Conservation (phyloP, 768 basidiomycete species). For the Mycena maculata region DNA sequence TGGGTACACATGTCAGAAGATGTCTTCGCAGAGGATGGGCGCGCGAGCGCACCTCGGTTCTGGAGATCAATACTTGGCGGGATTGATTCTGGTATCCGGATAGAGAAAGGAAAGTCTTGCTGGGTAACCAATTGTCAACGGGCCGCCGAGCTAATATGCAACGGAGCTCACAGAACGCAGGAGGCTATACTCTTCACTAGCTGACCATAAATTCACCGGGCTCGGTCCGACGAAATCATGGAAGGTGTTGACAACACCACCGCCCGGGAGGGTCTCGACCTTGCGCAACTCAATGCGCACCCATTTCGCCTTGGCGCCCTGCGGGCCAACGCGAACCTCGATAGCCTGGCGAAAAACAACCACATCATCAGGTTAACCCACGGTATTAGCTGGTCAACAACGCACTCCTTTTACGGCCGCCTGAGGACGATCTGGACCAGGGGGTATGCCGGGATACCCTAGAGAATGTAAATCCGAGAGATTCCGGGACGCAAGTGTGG, state of each 20-base stretch:
- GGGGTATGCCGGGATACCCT: constrained; percentile 91
- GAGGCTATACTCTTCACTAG: constrained; percentile 77
- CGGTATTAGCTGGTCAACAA: constrained; percentile 35
- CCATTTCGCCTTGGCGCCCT: constrained; percentile 91
- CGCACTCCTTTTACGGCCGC: constrained; percentile 89
- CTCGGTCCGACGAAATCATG: constrained; percentile 85
- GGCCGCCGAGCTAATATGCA: constrained; percentile 14
- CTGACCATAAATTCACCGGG: constrained; percentile 86
- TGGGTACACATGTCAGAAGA: constrained; percentile 38
- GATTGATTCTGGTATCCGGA: constrained; percentile 92
- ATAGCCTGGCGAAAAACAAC: constrained; percentile 67
- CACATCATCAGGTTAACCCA: constrained; percentile 26
- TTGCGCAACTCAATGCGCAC: constrained; percentile 92
- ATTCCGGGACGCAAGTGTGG: background rate
- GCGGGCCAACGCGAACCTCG: constrained; percentile 80
- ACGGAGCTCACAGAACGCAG: constrained; percentile 70
- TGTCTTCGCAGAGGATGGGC: background rate
- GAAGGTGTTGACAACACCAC: constrained; percentile 75
- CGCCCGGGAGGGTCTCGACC: constrained; percentile 85
- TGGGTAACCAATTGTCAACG: constrained; percentile 42
- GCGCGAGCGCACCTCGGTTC: constrained; percentile 64
- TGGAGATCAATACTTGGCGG: constrained; percentile 88
- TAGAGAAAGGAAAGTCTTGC: constrained; percentile 91
- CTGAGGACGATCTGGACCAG: constrained; percentile 81
- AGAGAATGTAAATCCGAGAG: constrained; percentile 16